Base-by-base conservation (phyloP, 1,139 yeast species). In the Ogataea hybrid region DNA sequence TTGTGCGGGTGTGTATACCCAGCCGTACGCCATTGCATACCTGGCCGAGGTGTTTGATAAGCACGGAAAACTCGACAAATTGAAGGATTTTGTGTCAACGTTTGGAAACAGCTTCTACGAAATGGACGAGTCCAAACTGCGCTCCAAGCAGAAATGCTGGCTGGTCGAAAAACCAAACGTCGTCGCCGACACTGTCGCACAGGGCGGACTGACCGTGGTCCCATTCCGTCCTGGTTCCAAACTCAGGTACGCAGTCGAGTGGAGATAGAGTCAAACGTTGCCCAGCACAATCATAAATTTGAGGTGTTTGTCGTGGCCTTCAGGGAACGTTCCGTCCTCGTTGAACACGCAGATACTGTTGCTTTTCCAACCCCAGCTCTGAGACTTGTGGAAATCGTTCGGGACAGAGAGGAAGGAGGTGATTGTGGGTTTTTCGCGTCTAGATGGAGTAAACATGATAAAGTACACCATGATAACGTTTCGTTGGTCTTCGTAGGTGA, bases 1-100 rank as follows among this genome's bases (percentile, higher is more conserved):
- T 11, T 90, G 97, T 58, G 99, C 99, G 12, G 99, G 99, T 54
- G 96, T 92, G 12, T 92, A 77, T 66, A 87, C 97, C 3, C 98
- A 92, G 62, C 77, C 89, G 18, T 79, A 79, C 56, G 96, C 85
- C 3, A 67, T 92, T 25, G 74, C 89, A 15, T 92, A 92, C 54
- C 71, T 92, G 25, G 97, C 97, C 5, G 84, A 90, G 58, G 78
- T 86, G 2, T 94, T 94, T 59, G 96, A 86, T 20, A 65, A 72
- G 44, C 73, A 69, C 11, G 80, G 75, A 15, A 77, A 81, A 49
- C 65, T 92, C 33, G 83, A 81, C 32, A 76, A 75, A 44, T 71
- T 92, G 57, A 81, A 75, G 52, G 75, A 69, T 32, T 94, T 94
- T 63, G 96, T 87, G 12, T 75, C 84, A 28, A 82, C 79, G 32